A percentile compares a stretch with the other conserved stretches of the same genome.
Conservation (phyloP, 2,329 filamentous ascomycete species). For the Arthrobotrys sphaeroides region DNA sequence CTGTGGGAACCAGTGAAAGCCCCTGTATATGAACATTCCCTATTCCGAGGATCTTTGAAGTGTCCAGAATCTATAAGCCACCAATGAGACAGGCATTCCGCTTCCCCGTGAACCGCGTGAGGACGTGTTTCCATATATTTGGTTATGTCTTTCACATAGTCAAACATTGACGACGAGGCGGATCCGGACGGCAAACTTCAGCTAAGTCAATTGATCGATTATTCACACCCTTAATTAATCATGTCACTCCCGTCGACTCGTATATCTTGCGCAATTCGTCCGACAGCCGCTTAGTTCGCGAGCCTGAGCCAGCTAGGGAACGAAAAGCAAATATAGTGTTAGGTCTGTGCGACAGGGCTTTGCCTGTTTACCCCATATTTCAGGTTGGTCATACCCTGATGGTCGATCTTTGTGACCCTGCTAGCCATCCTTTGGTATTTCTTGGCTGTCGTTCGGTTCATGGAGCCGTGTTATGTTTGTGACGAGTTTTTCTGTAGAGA, state of each 20-base stretch:
- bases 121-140: conserved; percentile 6
- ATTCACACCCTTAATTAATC: too few species aligned
- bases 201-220: too few species aligned
- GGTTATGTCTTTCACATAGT: not conserved
- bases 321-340: conserved; percentile 48
- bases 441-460: conserved; percentile 42
- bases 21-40: not conserved
- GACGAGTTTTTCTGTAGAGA: conserved; percentile 5
- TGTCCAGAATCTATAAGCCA: not conserved
- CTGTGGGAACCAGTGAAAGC: not conserved
- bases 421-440: conserved; percentile 33
- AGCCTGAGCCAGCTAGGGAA: not conserved
- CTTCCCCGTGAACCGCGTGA: conserved; percentile 25
- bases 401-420: conserved; percentile 25
- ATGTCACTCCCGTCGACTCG: not conserved
- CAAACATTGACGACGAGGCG: not conserved
- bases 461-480: conserved; percentile 22
- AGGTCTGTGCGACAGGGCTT: conserved; percentile 40
- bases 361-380: conserved; percentile 41
- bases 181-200: too few species aligned
- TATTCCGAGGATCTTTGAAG: not conserved
- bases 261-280: conserved; percentile 42
- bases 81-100: conserved; percentile 17
- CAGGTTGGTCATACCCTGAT: conserved; percentile 39
- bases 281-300: conserved; percentile 40